Evolutionary conservation across 805 yeast species (phyloP), one percentile per base, ranked within the genome.

Genomic region (Lipomyces anomalus): DNA sequence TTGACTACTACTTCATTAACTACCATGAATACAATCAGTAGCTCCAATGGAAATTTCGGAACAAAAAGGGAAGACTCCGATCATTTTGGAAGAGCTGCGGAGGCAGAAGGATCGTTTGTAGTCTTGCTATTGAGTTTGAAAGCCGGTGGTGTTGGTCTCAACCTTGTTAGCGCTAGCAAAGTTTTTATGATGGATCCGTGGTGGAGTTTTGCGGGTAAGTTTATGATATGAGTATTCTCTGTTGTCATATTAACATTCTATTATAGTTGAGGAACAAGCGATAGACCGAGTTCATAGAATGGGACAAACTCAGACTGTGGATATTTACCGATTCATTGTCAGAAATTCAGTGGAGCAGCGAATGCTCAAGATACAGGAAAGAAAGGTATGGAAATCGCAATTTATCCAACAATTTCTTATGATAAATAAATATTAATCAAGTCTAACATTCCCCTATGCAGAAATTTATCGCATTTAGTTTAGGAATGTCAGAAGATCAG

Each of bases 121-220:
- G 73, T 89, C 1, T 61, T 89, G 7, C 66, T 89, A 20, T 61
- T 89, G 17, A 83, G 95, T 5, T 66, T 88, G 51, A 89, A 87
- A 62, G 95, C 96, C 0, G 97, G 97, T 21, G 97, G 97, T 5
- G 95, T 88, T 9, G 97, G 97, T 0, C 69, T 89, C 51, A 89
- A 89, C 59, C 67, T 89, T 49, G 89, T 95, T 0, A 78, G 81
- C 41, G 95, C 97, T 0, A 82, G 85, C 0, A 73, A 76, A 29
- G 97, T 94, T 2, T 87, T 80, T 56, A 73, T 89, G 76, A 82
- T 90, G 86, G 97, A 89, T 59, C 96, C 97, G 0, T 89, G 95
- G 92, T 89, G 97, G 97, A 84, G 92, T 24, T 94, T 86, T 38
- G 85, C 95, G 40, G n/a, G n/a, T n/a, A n/a, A n/a, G n/a, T n/a